Conservation (phyloP, 129 eudicot genomes). For the Apium graveolens region DNA sequence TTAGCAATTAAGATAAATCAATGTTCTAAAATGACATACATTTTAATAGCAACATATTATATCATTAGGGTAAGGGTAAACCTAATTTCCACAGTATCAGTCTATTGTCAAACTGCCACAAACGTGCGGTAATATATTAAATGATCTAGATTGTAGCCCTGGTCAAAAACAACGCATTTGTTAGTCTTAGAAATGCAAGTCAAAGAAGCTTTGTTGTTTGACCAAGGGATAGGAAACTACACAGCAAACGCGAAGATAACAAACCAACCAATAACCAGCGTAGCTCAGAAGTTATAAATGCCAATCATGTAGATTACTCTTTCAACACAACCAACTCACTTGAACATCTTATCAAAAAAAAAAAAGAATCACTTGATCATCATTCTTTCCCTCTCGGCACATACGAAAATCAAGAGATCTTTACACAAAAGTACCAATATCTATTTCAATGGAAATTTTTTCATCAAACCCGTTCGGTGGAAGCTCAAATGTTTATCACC, state of each 20-base stretch:
- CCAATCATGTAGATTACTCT: background rate
- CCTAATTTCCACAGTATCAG: too few relatives aligned
- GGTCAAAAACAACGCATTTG: background rate
- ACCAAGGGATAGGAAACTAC: background rate
- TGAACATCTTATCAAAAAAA: too few relatives aligned
- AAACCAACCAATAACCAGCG: background rate
- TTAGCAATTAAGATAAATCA: too few relatives aligned
- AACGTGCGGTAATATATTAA: background rate
- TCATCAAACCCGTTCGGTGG: background rate
- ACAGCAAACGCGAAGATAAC: background rate
- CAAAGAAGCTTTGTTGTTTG: background rate
- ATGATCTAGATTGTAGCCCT: background rate
- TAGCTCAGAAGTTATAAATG: background rate
- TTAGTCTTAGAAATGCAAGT: background rate
- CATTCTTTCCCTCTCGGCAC: background rate
- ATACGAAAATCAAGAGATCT: background rate
- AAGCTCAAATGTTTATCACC: background rate
- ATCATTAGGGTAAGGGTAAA: too few relatives aligned
- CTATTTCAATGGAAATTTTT: background rate
- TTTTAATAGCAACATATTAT: too few relatives aligned
- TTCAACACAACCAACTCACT: background rate
- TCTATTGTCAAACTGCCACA: background rate
- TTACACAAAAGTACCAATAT: background rate
- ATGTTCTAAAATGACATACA: too few relatives aligned
- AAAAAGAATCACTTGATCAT: background rate